Evolutionary conservation across 202 grass and related monocot species (phyloP).

Genomic region (Cymbopogon flexuosus): DNA sequence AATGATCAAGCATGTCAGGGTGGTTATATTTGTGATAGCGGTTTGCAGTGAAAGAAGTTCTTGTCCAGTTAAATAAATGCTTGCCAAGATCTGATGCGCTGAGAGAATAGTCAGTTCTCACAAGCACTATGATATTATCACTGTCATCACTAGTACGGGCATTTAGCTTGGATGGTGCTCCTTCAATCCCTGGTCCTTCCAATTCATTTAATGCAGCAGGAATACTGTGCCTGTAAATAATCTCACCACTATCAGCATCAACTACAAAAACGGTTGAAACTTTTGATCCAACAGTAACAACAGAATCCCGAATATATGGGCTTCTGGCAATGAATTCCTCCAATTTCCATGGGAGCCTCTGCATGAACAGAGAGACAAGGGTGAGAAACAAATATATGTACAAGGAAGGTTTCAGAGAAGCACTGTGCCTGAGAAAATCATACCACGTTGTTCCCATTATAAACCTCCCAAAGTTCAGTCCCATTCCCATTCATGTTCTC

Average conservation of each 20-base stretch:
- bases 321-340: constrained; percentile 73
- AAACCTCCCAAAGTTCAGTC: constrained; percentile 46
- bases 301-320: constrained; percentile 70
- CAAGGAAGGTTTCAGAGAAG: neutral
- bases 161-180: constrained; percentile 58
- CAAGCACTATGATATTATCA: constrained; percentile 57
- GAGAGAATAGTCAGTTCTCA: constrained; percentile 86
- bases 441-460: constrained; percentile 45
- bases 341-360: constrained; percentile 75
- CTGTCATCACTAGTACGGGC: constrained; percentile 31
- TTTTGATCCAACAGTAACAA: constrained; percentile 83
- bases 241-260: constrained; percentile 63
- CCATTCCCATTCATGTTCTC: constrained; percentile 12
- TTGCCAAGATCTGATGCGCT: constrained; percentile 66
- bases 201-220: constrained; percentile 49
- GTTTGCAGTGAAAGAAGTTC: constrained; percentile 64
- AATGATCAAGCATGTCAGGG: constrained; percentile 43
- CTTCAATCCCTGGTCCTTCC: constrained; percentile 45
- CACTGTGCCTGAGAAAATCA: constrained; percentile 17
- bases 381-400: constrained; percentile 21
- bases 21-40: constrained; percentile 42
- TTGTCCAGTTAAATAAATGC: constrained; percentile 79
- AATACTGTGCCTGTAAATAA: constrained; percentile 63
- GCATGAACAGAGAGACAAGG: constrained; percentile 18
- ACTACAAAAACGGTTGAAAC: constrained; percentile 66